These are phyloP conservation scores for Barnettozyma sucrosica DNA, from an alignment of 805 yeast genomes.

Conservation along the genomic window DNA sequence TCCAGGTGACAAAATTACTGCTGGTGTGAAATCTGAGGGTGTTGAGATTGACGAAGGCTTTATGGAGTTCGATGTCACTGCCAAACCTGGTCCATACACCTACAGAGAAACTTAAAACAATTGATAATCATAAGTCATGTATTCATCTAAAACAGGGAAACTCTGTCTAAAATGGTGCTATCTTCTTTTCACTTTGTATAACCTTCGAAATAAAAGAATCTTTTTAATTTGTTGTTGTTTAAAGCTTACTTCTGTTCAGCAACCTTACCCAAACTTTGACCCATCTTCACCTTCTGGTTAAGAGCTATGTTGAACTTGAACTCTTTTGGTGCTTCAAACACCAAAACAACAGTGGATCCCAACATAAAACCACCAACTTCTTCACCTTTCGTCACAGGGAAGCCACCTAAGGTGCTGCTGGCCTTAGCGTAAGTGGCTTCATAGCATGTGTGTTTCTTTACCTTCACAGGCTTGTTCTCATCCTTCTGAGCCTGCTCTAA, in stretches of 20 bases:
- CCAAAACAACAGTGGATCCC: slow-evolving; percentile 94
- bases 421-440: slow-evolving; percentile 91
- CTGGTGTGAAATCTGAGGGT: slow-evolving; percentile 53
- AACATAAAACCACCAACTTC: slow-evolving; percentile 96
- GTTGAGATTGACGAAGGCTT: slow-evolving; percentile 43
- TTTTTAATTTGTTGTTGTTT: not conserved
- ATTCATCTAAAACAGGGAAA: not conserved
- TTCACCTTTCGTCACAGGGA: slow-evolving; percentile 84
- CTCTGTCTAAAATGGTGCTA: not conserved
- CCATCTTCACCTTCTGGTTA: slow-evolving; percentile 82
- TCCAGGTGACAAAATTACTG: slow-evolving; percentile 75
- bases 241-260: slow-evolving; percentile 2
- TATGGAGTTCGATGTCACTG: slow-evolving; percentile 30
- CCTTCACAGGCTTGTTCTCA: slow-evolving; percentile 28
- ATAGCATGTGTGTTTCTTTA: slow-evolving; percentile 75
- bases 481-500: not conserved
- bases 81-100: slow-evolving; percentile 54
- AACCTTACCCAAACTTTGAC: slow-evolving; percentile 62
- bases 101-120: slow-evolving; percentile 36
- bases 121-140: slow-evolving; percentile 7
- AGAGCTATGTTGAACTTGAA: slow-evolving; percentile 64
- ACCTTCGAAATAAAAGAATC: not conserved
- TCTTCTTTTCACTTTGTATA: not conserved
- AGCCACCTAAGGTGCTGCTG: slow-evolving; percentile 70
- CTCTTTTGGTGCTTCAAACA: slow-evolving; percentile 87